A percentile compares a stretch with the other conserved stretches of the same genome.
phyloP scores from a whole-genome alignment of 2,329 filamentous ascomycete genomes.

The Fusarium beomiforme region DNA sequence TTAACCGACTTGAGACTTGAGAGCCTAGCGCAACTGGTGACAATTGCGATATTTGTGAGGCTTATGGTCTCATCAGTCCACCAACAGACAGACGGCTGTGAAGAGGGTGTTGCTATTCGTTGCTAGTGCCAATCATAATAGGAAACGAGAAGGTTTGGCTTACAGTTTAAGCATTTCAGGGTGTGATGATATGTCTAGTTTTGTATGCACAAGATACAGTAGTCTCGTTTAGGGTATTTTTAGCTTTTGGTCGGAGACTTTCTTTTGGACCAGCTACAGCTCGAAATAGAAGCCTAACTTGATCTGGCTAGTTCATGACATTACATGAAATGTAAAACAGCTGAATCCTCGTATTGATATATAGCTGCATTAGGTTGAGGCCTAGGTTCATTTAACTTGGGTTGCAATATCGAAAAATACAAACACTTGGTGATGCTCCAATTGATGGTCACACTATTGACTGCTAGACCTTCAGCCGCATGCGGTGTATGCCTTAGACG shows the following conservation, averaged over 20 bases:
- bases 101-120: neutral
- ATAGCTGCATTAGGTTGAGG: neutral
- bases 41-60: neutral
- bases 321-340: neutral
- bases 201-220: neutral
- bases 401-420: no score
- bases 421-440: no score
- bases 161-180: neutral
- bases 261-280: neutral
- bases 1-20: no score
- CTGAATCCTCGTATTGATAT: neutral
- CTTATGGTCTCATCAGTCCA: neutral
- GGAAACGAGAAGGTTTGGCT: neutral
- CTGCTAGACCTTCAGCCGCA: neutral
- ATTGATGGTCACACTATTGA: neutral
- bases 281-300: neutral
- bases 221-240: constrained; percentile 10
- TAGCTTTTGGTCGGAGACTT: neutral
- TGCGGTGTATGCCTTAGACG: neutral
- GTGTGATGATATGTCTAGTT: neutral
- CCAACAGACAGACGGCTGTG: neutral
- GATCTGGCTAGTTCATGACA: neutral
- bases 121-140: neutral
- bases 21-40: neutral
- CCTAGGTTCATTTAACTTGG: neutral